Evolutionary conservation across 768 basidiomycete species (phyloP).

Genomic region (Kwoniella europaea): DNA sequence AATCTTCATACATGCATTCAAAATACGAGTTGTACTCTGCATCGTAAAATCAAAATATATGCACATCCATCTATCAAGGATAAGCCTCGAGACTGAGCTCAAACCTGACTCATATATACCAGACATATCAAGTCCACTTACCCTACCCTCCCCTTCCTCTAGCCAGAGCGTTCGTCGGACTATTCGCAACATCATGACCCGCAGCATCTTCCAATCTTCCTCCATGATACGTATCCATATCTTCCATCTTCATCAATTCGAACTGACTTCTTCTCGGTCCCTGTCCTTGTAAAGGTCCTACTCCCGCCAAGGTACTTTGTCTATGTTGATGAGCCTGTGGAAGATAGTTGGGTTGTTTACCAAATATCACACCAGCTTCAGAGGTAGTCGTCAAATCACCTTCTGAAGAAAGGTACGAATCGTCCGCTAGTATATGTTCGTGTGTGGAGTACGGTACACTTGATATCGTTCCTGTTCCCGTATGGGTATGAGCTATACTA

Average conservation of each 20-base stretch:
- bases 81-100: no score
- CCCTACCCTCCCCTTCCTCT: not conserved
- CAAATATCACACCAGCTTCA: constrained; percentile 20
- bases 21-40: not conserved
- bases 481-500: no score
- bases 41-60: no score
- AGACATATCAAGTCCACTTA: not conserved
- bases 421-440: constrained; percentile 7
- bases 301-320: constrained; percentile 6
- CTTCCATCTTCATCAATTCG: constrained; percentile 49
- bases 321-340: not conserved
- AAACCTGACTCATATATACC: no score
- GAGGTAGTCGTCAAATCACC: constrained; percentile 11
- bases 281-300: constrained; percentile 2
- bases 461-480: constrained; percentile 8
- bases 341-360: constrained; percentile 12
- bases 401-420: constrained; percentile 16
- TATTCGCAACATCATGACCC: constrained; percentile 22
- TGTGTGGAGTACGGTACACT: constrained; percentile 19
- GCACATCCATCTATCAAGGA: no score
- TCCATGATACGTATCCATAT: constrained; percentile 55
- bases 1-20: not conserved
- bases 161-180: constrained; percentile 14
- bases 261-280: constrained; percentile 28
- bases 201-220: constrained; percentile 51